Conservation (phyloP, 768 basidiomycete species). For the Boletus edulis region DNA sequence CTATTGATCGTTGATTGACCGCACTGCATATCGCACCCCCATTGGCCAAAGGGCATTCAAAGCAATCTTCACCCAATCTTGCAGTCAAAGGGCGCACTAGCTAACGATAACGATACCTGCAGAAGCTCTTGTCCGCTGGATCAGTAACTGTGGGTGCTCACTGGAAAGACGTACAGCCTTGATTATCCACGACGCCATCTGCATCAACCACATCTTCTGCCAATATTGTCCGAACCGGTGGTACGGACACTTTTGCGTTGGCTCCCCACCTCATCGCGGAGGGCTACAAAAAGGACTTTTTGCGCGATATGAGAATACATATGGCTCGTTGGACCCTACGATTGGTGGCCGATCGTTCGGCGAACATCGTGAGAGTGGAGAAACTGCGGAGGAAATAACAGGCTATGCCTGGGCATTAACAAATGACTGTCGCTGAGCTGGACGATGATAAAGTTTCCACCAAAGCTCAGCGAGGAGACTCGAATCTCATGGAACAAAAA, state of each 20-base stretch:
- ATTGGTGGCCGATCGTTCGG: neutral
- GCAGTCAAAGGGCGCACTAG: neutral
- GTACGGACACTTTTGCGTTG: neutral
- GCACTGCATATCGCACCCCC: neutral
- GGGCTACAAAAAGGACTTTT: neutral
- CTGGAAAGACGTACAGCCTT: slow-evolving; percentile 8
- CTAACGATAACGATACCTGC: neutral
- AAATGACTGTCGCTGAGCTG: slow-evolving; percentile 14
- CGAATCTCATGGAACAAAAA: neutral
- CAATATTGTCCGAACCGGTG: neutral
- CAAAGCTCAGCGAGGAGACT: neutral
- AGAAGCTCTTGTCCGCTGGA: too few relatives aligned
- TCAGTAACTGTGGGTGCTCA: neutral
- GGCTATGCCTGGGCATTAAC: slow-evolving; percentile 5
- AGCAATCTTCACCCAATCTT: neutral
- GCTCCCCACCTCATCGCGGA: neutral
- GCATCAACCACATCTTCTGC: neutral
- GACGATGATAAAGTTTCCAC: slow-evolving; percentile 11
- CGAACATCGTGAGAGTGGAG: slow-evolving; percentile 1
- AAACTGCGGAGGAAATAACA: neutral
- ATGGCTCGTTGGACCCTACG: neutral
- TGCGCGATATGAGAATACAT: neutral
- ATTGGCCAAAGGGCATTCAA: neutral
- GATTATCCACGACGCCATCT: neutral
- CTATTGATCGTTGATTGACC: slow-evolving; percentile 15